These are phyloP conservation scores for Hygrophila difformis DNA, from an alignment of 257 asterid species.

Conservation along the genomic window DNA sequence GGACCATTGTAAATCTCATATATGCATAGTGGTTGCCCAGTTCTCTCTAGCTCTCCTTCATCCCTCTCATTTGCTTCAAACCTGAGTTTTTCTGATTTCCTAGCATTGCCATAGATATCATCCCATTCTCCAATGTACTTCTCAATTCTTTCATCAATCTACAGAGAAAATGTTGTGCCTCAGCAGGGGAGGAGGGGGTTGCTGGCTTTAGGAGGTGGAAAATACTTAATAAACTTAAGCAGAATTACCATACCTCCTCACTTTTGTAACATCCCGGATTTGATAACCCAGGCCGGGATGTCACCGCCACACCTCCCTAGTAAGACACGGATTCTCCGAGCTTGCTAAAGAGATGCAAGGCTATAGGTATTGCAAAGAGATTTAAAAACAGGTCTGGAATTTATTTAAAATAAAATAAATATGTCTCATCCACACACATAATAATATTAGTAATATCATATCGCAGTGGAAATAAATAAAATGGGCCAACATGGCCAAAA, in stretches of 20 bases:
- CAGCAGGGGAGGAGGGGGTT: constrained; percentile 17
- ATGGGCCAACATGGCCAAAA: no score
- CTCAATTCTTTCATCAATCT: constrained; percentile 96
- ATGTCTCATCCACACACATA: no score
- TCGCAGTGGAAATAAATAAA: no score
- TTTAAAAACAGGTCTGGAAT: no score
- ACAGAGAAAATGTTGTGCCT: constrained; percentile 26
- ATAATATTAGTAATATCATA: no score
- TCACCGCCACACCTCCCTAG: no score
- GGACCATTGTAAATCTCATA: constrained; percentile 90
- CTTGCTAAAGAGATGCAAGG: no score
- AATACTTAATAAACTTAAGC: constrained; percentile 8
- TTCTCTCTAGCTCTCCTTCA: constrained; percentile 98
- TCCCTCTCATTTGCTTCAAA: constrained; percentile 91
- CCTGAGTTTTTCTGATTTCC: constrained; percentile 84
- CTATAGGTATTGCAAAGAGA: no score
- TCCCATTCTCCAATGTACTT: constrained; percentile 82
- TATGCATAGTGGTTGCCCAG: constrained; percentile 89
- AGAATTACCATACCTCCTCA: constrained; percentile 64
- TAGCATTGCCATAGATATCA: constrained; percentile 83
- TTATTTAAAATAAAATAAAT: no score
- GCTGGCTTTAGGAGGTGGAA: constrained; percentile 1
- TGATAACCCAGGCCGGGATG: no score
- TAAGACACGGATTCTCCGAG: no score
- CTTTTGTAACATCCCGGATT: no score